phyloP scores from a whole-genome alignment of 371 early-diverging fungal species.

The Rhizopus stolonifer region DNA sequence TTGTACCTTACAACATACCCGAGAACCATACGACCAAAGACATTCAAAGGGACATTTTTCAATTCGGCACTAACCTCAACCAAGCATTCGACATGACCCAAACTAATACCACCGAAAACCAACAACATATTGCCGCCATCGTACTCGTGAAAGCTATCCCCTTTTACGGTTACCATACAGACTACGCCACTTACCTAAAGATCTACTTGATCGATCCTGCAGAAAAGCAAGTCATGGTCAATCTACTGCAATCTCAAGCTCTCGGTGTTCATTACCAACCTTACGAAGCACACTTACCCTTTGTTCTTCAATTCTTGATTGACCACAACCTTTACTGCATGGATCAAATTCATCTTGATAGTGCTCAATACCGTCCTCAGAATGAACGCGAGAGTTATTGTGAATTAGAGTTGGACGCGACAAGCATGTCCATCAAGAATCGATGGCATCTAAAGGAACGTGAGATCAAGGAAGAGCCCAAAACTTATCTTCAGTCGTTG shows the following conservation, averaged over 20 bases:
- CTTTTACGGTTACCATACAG: constrained; percentile 83
- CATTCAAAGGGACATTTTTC: constrained; percentile 50
- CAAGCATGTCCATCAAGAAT: constrained; percentile 67
- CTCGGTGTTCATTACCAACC: constrained; percentile 66
- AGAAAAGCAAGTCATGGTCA: constrained; percentile 54
- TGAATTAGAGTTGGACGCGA: constrained; percentile 78
- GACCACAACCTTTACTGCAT: constrained; percentile 95
- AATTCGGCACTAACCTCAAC: constrained; percentile 72
- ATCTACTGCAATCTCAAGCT: constrained; percentile 71
- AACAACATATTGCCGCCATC: constrained; percentile 67
- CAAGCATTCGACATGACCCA: constrained; percentile 63
- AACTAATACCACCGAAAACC: constrained; percentile 23
- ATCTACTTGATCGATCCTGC: constrained; percentile 69
- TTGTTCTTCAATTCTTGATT: constrained; percentile 85
- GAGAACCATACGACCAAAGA: constrained; percentile 21
- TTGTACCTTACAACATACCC: constrained; percentile 51
- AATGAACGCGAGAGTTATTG: constrained; percentile 57
- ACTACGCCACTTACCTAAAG: constrained; percentile 72
- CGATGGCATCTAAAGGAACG: constrained; percentile 60
- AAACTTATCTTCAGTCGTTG: background rate
- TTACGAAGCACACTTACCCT: constrained; percentile 89
- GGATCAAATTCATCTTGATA: constrained; percentile 58
- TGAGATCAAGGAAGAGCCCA: constrained; percentile 19
- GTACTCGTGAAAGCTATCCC: constrained; percentile 74
- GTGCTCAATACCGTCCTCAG: constrained; percentile 1